Base-by-base conservation (phyloP, 169 alveolate species). In the Plasmodium malariae region DNA sequence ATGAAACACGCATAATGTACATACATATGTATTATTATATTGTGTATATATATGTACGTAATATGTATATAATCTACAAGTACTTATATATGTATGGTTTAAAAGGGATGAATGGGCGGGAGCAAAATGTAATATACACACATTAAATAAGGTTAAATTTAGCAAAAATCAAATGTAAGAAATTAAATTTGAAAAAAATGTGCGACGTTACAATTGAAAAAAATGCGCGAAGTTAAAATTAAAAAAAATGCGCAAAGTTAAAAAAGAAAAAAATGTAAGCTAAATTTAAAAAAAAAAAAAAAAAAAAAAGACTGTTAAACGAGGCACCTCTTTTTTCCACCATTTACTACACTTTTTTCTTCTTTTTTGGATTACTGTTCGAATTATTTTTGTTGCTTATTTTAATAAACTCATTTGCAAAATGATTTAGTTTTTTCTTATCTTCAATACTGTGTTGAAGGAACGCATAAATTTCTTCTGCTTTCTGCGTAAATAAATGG, bases 391-490 rank as follows among this genome's bases (percentile, higher is more conserved):
- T 80, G 32, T 43, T 67, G 49, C 67, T 80, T 80, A 80, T 49
- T 80, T 68, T 80, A 36, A 80, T 80, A 80, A 80, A 80, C 30
- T 80, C 90, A 43, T 80, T 80, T 28, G 90, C 71, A 67, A 80
- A 80, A n/a, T 48, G 80, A 30, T 37, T 65, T 24, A 80, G 43
- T 55, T 80, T 80, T 40, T 80, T 67, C 28, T 80, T 80, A 30
- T 80, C 90, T 43, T 80, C 83, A 54, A 80, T 83, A 63, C 90
- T 80, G 36, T 80, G 90, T 24, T 80, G 90, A 19, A 80, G 85
- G 65, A 80, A 80, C 11, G 90, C 85, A 71, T 51, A 67, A 11
- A 80, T 80, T 65, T 80, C 90, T 21, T 80, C 90, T 32, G 90
- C 90, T 70, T 80, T 80, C 73, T 73, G 40, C 14, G 14, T 1